Conservation (phyloP, 2,329 filamentous ascomycete species). For the Ascochyta viciae-villosae region DNA sequence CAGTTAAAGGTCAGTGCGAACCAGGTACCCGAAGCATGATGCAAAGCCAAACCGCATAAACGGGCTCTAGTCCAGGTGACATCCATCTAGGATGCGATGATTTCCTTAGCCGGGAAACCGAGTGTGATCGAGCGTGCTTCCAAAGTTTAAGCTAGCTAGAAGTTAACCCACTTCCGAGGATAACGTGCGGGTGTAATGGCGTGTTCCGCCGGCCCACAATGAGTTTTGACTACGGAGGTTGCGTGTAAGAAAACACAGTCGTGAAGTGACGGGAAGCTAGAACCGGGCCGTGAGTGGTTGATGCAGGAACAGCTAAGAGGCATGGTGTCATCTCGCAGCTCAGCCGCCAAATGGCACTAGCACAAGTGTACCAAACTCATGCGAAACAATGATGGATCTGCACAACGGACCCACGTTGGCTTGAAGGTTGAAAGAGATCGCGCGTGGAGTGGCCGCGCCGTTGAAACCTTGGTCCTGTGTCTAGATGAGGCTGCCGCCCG, state of each 20-base stretch:
- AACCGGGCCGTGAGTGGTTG: conserved; percentile 22
- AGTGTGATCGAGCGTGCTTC: conserved; percentile 32
- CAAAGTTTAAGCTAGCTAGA: conserved; percentile 35
- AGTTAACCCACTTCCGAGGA: conserved; percentile 26
- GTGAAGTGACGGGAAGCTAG: conserved; percentile 6
- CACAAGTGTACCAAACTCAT: conserved; percentile 28
- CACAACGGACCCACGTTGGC: conserved; percentile 41
- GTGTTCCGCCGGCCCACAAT: conserved; percentile 27
- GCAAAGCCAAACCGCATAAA: conserved; percentile 25
- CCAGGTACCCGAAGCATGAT: conserved; percentile 34
- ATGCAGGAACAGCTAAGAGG: conserved; percentile 10
- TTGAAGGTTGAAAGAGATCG: conserved; percentile 21
- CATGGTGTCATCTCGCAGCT: conserved; percentile 33
- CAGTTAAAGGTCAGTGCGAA: conserved; percentile 24
- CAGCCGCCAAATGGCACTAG: conserved; percentile 27
- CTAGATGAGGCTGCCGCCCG: conserved; percentile 32
- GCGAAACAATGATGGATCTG: conserved; percentile 37
- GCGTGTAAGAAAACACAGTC: conserved; percentile 22
- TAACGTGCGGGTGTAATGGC: conserved; percentile 27
- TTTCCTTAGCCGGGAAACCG: conserved; percentile 27
- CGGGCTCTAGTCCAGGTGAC: conserved; percentile 23
- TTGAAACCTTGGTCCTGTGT: conserved; percentile 28
- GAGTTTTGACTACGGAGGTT: conserved; percentile 36
- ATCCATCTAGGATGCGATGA: conserved; percentile 29
- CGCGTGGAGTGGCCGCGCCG: conserved; percentile 39